Conservation (phyloP, 768 basidiomycete species). For the Clathrus columnatus region DNA sequence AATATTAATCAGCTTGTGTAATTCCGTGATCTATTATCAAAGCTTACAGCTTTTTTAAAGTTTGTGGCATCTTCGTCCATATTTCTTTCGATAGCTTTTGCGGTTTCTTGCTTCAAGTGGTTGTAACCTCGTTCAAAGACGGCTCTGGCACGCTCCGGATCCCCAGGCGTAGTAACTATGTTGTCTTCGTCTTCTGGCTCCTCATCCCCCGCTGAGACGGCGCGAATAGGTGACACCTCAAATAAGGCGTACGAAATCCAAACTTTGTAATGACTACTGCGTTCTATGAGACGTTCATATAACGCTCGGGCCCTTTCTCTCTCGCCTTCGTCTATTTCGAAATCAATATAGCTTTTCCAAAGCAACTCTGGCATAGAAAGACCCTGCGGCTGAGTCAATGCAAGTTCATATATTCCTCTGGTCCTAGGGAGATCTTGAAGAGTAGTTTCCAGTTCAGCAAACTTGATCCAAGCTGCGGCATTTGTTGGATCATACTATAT, state of each 20-base stretch:
- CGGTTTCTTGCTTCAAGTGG: conserved; percentile 51
- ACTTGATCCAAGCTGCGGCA: conserved; percentile 93
- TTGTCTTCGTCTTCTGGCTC: conserved; percentile 57
- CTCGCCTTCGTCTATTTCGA: conserved; percentile 91
- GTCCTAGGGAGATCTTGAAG: conserved; percentile 83
- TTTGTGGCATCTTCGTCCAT: conserved; percentile 31
- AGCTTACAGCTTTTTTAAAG: conserved; percentile 79
- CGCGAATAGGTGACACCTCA: conserved; percentile 69
- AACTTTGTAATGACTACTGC: conserved; percentile 92
- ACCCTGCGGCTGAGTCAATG: conserved; percentile 60
- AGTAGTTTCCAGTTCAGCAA: conserved; percentile 82
- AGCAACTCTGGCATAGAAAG: conserved; percentile 92
- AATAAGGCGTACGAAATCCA: conserved; percentile 95
- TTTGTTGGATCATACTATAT: conserved; percentile 79
- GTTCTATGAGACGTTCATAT: conserved; percentile 78
- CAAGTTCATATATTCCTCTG: conserved; percentile 91
- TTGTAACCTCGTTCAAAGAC: conserved; percentile 86
- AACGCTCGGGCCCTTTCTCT: conserved; percentile 73
- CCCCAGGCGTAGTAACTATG: conserved; percentile 54
- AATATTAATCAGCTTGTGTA: neutral
- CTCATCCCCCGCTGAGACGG: conserved; percentile 55
- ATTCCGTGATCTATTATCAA: neutral
- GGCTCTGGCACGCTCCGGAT: conserved; percentile 56
- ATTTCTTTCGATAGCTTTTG: conserved; percentile 7
- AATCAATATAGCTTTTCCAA: conserved; percentile 96